Conservation (phyloP, 73 alveolate species). For the Paraurostyla sp. region DNA sequence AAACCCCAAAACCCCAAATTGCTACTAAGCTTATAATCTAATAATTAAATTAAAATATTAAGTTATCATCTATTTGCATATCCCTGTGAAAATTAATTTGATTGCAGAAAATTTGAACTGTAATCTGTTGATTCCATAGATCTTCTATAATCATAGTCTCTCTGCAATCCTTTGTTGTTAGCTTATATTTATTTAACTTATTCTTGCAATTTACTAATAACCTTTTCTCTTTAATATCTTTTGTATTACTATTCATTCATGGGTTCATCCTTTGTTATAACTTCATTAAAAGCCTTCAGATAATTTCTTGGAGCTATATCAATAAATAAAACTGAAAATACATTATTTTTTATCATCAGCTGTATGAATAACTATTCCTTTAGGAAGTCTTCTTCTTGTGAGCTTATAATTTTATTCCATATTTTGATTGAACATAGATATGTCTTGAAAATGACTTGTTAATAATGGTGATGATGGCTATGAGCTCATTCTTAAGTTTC, state of each 20-base stretch:
- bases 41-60: no score
- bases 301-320: constrained; percentile 17
- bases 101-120: no score
- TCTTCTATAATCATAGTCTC: no score
- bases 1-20: no score
- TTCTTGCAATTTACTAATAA: not conserved
- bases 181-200: not conserved
- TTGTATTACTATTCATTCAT: not conserved
- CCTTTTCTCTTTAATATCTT: not conserved
- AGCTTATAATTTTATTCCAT: not conserved
- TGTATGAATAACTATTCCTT: not conserved
- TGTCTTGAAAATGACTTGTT: not conserved
- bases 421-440: not conserved
- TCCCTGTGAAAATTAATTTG: no score
- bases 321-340: not conserved
- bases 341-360: constrained; percentile 21
- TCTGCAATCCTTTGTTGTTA: not conserved
- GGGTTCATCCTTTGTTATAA: not conserved
- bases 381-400: not conserved
- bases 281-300: not conserved
- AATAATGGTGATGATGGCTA: not conserved
- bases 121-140: no score
- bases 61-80: no score
- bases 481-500: not conserved
- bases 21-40: no score